A percentile compares a stretch with the other conserved stretches of the same genome.
Conservation (phyloP, 2,329 filamentous ascomycete genomes). For the Colletotrichum liaoningense region DNA sequence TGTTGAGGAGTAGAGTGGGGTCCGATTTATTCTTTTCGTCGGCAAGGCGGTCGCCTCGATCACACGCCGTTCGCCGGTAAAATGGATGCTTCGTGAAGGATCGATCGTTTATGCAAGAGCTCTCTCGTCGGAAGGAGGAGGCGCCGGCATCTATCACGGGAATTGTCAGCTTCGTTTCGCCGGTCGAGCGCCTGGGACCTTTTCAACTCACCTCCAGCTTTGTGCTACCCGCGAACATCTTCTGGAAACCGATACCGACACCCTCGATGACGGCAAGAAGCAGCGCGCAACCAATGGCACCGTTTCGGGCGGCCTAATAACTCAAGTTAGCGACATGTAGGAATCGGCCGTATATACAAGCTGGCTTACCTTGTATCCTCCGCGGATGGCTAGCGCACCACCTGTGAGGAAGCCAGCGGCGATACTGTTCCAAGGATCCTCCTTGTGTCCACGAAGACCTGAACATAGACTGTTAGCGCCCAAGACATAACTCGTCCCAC, state of each 20-base stretch:
- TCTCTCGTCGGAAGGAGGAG: slow-evolving; percentile 46
- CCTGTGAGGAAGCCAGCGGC: slow-evolving; percentile 98
- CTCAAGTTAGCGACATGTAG: not conserved
- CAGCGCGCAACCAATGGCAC: slow-evolving; percentile 94
- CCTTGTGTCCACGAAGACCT: slow-evolving; percentile 77
- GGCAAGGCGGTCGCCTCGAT: not conserved
- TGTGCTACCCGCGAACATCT: slow-evolving; percentile 92
- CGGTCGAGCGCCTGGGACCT: not conserved
- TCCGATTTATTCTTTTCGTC: slow-evolving; percentile 2
- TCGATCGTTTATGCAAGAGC: slow-evolving; percentile 45
- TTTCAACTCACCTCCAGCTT: slow-evolving; percentile 76
- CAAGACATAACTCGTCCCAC: not conserved
- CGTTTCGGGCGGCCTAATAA: slow-evolving; percentile 80
- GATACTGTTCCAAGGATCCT: slow-evolving; percentile 91
- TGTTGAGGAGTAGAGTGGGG: slow-evolving; percentile 33
- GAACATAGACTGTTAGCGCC: not conserved
- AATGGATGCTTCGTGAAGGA: not conserved
- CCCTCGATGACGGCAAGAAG: slow-evolving; percentile 87
- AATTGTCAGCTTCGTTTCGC: slow-evolving; percentile 28
- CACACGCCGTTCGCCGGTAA: slow-evolving; percentile 1
- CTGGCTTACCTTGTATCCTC: slow-evolving; percentile 74
- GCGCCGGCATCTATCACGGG: slow-evolving; percentile 41
- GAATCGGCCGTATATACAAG: not conserved
- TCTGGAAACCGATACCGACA: slow-evolving; percentile 94
- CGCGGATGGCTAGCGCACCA: slow-evolving; percentile 89